These are phyloP conservation scores for Colletotrichum magnum DNA, from an alignment of 2,329 filamentous ascomycete genomes.

Conservation along the genomic window DNA sequence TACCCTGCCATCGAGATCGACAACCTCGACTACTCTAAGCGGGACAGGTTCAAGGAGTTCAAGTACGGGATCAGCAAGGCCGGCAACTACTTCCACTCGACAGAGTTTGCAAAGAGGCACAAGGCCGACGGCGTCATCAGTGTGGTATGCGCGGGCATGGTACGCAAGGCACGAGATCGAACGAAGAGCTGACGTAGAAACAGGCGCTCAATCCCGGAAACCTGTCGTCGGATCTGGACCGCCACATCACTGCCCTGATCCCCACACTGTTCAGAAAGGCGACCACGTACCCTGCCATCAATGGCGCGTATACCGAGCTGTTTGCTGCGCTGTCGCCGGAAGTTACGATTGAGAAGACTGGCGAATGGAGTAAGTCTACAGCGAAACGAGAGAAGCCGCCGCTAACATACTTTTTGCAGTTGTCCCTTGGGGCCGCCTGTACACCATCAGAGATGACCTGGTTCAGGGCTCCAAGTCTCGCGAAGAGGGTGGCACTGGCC, in stretches of 20 bases:
- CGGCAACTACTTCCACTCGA: constrained; percentile 49
- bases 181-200: neutral
- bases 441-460: constrained; percentile 49
- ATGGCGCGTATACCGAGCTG: constrained; percentile 64
- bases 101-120: constrained; percentile 49
- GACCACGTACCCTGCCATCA: constrained; percentile 46
- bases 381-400: neutral
- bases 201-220: constrained; percentile 56
- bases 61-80: constrained; percentile 52
- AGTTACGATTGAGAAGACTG: constrained; percentile 55
- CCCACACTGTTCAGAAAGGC: constrained; percentile 32
- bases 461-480: constrained; percentile 46
- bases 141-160: constrained; percentile 23
- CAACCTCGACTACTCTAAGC: constrained; percentile 48
- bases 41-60: constrained; percentile 42
- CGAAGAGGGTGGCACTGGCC: constrained; percentile 55
- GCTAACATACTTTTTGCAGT: constrained; percentile 44
- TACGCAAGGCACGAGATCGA: too few species aligned
- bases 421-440: constrained; percentile 55
- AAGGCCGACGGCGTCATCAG: constrained; percentile 43
- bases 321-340: constrained; percentile 62
- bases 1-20: constrained; percentile 45
- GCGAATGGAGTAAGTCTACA: constrained; percentile 47
- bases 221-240: constrained; percentile 53
- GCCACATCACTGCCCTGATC: constrained; percentile 38